Percentiles rank a stretch among this genome's conserved stretches.
Conservation (phyloP, 148 eudicot genomes). For the Gaultheria prostrata region DNA sequence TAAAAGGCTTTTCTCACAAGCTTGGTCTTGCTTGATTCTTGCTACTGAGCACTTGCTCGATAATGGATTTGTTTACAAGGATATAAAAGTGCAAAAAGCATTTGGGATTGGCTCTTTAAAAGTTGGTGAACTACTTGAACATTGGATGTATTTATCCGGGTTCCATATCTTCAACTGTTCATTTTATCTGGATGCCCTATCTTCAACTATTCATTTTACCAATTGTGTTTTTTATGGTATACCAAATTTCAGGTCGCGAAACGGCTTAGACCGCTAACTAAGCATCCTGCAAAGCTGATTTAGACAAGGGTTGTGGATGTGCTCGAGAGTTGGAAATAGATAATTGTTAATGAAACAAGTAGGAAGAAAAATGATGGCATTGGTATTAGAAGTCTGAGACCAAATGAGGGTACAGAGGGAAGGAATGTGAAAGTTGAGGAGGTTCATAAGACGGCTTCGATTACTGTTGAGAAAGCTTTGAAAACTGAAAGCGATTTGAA, state of each 20-base stretch:
- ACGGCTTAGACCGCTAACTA: slow-evolving; percentile 25
- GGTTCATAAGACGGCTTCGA: slow-evolving; percentile 7
- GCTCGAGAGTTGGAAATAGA: slow-evolving; percentile 28
- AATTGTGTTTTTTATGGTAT: background rate
- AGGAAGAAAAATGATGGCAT: slow-evolving; percentile 24
- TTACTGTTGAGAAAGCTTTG: slow-evolving; percentile 17
- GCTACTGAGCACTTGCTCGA: background rate
- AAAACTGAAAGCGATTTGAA: slow-evolving; percentile 7
- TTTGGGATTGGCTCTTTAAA: background rate
- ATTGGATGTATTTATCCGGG: background rate
- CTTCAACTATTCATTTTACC: background rate
- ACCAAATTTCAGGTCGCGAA: slow-evolving; percentile 27
- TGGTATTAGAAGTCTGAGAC: slow-evolving; percentile 10
- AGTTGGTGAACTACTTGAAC: slow-evolving; percentile 7
- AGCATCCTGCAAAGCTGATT: slow-evolving; percentile 30
- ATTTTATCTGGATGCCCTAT: background rate
- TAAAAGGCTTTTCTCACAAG: background rate
- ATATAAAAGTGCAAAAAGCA: background rate
- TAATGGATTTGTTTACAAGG: background rate
- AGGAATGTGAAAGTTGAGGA: slow-evolving; percentile 26
- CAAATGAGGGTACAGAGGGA: slow-evolving; percentile 11
- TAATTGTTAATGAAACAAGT: slow-evolving; percentile 20
- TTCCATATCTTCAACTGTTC: background rate
- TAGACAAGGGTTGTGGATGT: slow-evolving; percentile 25
- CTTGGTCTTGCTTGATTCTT: background rate